Base-by-base conservation (phyloP, 352 stramenopile species). In the Phytophthora fragariae region DNA sequence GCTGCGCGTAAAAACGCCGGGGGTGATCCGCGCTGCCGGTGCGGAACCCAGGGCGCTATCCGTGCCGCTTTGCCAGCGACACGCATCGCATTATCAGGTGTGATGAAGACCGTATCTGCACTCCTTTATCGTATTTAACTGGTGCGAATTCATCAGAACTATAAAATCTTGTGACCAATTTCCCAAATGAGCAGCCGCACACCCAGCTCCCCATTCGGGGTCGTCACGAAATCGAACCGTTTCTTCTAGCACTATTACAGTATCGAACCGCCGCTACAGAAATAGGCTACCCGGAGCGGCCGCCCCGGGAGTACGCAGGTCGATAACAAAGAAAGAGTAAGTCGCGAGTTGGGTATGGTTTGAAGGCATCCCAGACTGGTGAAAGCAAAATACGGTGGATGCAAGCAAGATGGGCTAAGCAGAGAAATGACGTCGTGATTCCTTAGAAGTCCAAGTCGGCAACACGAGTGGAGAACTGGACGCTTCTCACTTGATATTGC, bases 151-250 rank as follows among this genome's bases (percentile, higher is more conserved):
- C 24, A 77, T 77, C n/a, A 74, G 49, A 0, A 41, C 41, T 5
- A 76, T 19, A 21, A 77, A 81, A 11, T 57, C 56, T 15, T 64
- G 60, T 10, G 56, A 72, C 75, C 67, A 76, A 10, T 57, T 49
- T 0, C 76, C 69, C 10, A 66, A 52, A 0, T 65, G 65, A 24
- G 76, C 68, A 50, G 68, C 53, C 2, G 62, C 65, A n/a, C 75
- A 79, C 3, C 75, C 72, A n/a, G 24, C 49, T 21, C 55, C 66
- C 75, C 76, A 83, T 11, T 69, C 55, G 0, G 69, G 76, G 31
- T 81, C 77, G 7, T 68, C 52, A 5, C 19, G n/a, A 44, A 81
- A 78, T 0, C 69, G 49, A 24, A 75, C 65, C 4, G 31, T 71
- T 12, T 81, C 73, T 2, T 46, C 12, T 14, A 46, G 37, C 37